Conservation (phyloP, 2,329 filamentous ascomycete species). For the Tolypocladium capitatum region DNA sequence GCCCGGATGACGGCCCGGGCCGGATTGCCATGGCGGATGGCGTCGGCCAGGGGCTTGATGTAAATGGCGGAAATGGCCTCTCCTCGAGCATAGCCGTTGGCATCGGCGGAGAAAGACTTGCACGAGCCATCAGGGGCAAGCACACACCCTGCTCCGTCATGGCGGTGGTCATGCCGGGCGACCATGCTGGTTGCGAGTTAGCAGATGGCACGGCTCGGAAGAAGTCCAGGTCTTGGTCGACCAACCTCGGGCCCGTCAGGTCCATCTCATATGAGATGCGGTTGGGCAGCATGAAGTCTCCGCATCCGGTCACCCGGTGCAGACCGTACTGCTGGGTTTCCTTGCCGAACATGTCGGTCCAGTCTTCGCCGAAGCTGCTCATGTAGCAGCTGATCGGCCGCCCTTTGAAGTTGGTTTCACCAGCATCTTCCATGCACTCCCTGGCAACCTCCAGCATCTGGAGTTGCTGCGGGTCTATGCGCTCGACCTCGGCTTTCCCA, state of each 20-base stretch:
- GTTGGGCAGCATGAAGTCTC: not conserved
- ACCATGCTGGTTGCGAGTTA: too few relatives aligned
- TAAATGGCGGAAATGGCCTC: not conserved
- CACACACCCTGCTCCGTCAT: not conserved
- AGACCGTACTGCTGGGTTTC: not conserved
- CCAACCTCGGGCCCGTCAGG: not conserved
- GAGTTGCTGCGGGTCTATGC: not conserved
- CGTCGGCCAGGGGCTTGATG: not conserved
- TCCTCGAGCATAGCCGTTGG: not conserved
- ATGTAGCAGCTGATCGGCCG: not conserved
- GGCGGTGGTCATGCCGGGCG: not conserved
- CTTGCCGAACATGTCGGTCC: not conserved
- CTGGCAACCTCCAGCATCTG: not conserved
- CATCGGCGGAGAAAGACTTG: not conserved
- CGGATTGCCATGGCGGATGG: slow-evolving; percentile 16
- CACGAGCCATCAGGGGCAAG: not conserved
- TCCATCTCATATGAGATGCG: not conserved
- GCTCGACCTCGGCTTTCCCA: not conserved
- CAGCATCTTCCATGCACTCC: not conserved
- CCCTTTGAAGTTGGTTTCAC: not conserved
- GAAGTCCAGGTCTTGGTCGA: not conserved
- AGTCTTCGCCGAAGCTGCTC: not conserved
- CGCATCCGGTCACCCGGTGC: not conserved
- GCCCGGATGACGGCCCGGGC: not conserved
- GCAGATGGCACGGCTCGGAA: not conserved